Evolutionary conservation across 805 yeast species (phyloP), one percentile per base, ranked within the genome.

Genomic region (Yamadazyma sp.): DNA sequence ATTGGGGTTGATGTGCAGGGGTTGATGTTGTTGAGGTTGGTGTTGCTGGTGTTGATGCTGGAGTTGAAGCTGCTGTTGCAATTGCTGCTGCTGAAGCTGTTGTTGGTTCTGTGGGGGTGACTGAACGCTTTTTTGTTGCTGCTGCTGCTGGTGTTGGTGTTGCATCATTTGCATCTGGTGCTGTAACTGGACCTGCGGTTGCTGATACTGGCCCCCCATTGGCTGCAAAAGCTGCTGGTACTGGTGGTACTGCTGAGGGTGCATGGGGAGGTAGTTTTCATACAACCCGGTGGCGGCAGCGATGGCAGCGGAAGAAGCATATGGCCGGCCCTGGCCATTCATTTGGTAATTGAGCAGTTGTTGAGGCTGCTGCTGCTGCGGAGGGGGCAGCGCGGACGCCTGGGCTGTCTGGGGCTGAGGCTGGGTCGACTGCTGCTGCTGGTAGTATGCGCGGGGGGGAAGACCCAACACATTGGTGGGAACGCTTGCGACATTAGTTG

Each of bases 241-340:
- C 36, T 43, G 44, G 23, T 49, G 50, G 26, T 38, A 47, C 33
- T 46, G 52, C 32, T 39, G 57, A 3, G 39, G 48, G 28, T 44
- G 46, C 34, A 36, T 40, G 16, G 46, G 52, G 33, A 40, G 15
- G 15, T 28, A 10, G 30, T 35, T 22, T 41, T 54, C 42, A 40
- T 48, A 19, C 37, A 38, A 22, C 35, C 41, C 19, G 31, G 44
- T 25, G 37, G 40, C 18, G 33, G 40, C n/a, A 35, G 34, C 27
- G 35, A 31, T 21, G 46, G 27, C 9, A 40, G 29, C 21, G 38
- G 41, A 20, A 17, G 34, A 24, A 11, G 14, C 28, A 18, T 24
- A 24, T 4, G 23, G 36, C 15, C 36, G 19, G 5, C 33, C 33
- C 15, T 30, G 33, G 30, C 21, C 13, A 13, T 32, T 22, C 28